Evolutionary conservation across 306 rosid genomes (phyloP), one percentile per base, ranked within the genome.

Genomic region (Begonia loranthoides): DNA sequence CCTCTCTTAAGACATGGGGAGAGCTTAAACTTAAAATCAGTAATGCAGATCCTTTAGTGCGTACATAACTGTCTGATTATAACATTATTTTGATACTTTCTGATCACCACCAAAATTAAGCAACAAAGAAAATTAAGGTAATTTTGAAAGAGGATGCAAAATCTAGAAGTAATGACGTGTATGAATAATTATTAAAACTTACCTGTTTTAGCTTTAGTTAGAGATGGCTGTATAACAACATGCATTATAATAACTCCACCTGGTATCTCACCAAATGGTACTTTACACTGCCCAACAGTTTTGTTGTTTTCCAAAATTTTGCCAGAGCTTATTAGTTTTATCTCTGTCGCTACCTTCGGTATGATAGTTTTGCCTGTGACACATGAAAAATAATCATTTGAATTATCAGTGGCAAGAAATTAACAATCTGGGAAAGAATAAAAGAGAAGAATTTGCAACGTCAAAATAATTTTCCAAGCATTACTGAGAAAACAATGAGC

Each of bases 281-380:
- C 72, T 80, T 76, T 86, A 80, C 95, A 90, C 62, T 90, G 94
- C 55, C 92, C 92, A 22, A 86, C 94, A 58, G 92, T 82, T 76
- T 80, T 90, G 94, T 70, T 82, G 87, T 86, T 90, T 71, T 86
- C 99, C 95, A 86, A 83, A 54, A 90, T 78, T 70, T 83, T 90
- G 54, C 99, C 99, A 55, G 84, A 80, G 67, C 73, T 74, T 68
- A 90, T 90, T 67, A 90, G 79, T 72, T 90, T 90, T 70, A 90
- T 86, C 69, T 90, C 99, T 75, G 64, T 86, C n/a, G 92, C 94
- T 38, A 84, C 69, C 93, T 90, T 90, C n/a, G 99, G 99, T 34
- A 56, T 36, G 55, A 86, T 66, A 12, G 88, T 63, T 75, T 90
- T 86, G 48, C 95, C 99, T 90, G 62, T 34, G 43, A 41, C 55